A percentile compares a stretch with the other conserved stretches of the same genome.
Evolutionary conservation across 1,139 yeast genomes (phyloP).

Genomic region (Diutina neorugosa): DNA sequence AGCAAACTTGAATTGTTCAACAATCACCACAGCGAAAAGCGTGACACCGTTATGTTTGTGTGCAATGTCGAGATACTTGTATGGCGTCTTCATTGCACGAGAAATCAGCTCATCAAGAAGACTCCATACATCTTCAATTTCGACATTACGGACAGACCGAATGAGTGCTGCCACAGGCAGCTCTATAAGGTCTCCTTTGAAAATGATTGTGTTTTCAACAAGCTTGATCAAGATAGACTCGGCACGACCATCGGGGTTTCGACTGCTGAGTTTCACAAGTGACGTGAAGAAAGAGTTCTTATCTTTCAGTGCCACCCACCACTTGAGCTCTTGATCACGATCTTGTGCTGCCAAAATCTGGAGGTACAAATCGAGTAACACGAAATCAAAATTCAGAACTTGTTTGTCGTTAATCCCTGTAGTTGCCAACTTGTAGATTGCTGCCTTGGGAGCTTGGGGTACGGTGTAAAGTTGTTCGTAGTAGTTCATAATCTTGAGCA

Average conservation of each 20-base stretch:
- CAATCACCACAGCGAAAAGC: slow-evolving; percentile 51
- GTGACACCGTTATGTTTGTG: slow-evolving; percentile 36
- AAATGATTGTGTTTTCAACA: background rate
- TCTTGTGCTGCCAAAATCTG: slow-evolving; percentile 29
- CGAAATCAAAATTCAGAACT: slow-evolving; percentile 16
- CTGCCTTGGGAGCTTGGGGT: slow-evolving; percentile 2
- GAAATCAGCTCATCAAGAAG: slow-evolving; percentile 65
- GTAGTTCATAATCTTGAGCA: slow-evolving; percentile 7
- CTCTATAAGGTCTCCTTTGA: background rate
- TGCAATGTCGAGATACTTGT: slow-evolving; percentile 66
- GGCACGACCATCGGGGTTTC: background rate
- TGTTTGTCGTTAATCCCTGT: slow-evolving; percentile 4
- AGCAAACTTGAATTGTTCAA: slow-evolving; percentile 61
- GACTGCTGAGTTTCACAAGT: slow-evolving; percentile 29
- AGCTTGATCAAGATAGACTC: background rate
- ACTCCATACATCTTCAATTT: slow-evolving; percentile 28
- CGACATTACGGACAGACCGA: background rate
- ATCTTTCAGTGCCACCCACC: slow-evolving; percentile 54
- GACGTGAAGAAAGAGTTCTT: slow-evolving; percentile 46
- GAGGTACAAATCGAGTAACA: slow-evolving; percentile 36
- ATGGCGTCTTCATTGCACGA: slow-evolving; percentile 63
- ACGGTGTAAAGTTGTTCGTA: slow-evolving; percentile 1
- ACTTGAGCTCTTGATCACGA: slow-evolving; percentile 16
- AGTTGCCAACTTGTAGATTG: slow-evolving; percentile 5
- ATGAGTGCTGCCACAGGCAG: background rate